Percentiles rank a stretch among this genome's conserved stretches.
These are phyloP conservation scores for Venturia nashicola DNA, from an alignment of 2,329 filamentous ascomycete genomes.

Conservation along the genomic window DNA sequence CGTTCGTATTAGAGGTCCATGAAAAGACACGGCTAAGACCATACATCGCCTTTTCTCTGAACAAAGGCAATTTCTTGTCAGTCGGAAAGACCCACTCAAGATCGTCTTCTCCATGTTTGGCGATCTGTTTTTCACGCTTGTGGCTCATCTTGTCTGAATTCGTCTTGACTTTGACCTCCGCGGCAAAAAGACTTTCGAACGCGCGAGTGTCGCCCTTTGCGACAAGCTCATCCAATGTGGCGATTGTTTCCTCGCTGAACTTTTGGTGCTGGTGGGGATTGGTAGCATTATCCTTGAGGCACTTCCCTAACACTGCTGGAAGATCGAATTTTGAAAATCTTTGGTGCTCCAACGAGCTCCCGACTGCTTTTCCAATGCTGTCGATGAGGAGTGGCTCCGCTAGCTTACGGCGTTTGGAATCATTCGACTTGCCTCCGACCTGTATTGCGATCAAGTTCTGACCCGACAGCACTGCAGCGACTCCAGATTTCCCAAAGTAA, in stretches of 20 bases:
- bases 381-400: slow-evolving; percentile 53
- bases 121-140: background rate
- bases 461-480: slow-evolving; percentile 53
- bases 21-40: slow-evolving; percentile 37
- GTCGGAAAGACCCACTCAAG: background rate
- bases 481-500: slow-evolving; percentile 54
- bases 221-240: slow-evolving; percentile 22
- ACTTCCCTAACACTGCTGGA: background rate
- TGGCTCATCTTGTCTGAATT: slow-evolving; percentile 12
- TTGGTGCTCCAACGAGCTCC: slow-evolving; percentile 17
- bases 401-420: slow-evolving; percentile 24
- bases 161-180: slow-evolving; percentile 24
- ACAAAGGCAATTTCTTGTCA: slow-evolving; percentile 31
- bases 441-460: slow-evolving; percentile 57
- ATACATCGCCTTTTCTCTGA: slow-evolving; percentile 53
- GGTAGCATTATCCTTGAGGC: slow-evolving; percentile 2
- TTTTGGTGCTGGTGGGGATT: background rate
- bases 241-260: background rate
- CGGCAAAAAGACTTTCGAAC: slow-evolving; percentile 30
- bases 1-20: slow-evolving; percentile 11
- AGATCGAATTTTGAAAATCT: background rate
- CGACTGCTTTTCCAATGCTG: slow-evolving; percentile 53
- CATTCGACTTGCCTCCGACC: slow-evolving; percentile 19
- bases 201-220: slow-evolving; percentile 22
- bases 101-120: slow-evolving; percentile 8